Evolutionary conservation across 352 stramenopile genomes (phyloP), one percentile per base, ranked within the genome.

Genomic region (Blastocystis sp.): DNA sequence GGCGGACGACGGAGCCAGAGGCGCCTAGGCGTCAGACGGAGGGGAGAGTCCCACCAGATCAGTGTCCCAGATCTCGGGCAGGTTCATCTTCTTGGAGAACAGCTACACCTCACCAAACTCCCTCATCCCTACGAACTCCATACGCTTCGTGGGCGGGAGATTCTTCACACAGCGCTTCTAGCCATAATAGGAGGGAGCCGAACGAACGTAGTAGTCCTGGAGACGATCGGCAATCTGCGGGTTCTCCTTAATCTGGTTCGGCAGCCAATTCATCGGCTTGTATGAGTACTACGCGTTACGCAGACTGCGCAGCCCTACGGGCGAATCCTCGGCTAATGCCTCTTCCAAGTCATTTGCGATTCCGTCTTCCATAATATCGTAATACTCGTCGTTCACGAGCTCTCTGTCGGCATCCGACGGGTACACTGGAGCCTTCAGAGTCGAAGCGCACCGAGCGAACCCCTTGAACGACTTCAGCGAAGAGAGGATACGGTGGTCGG

Each of bases 1-100:
- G 69, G 62, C 69, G 69, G 34, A 23, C 9, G 2, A 79, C 69
- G 69, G 69, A 2, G 69, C 69, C 21, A 79, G 28, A 21, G 69
- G 69, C 2, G 21, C 38, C 66, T 76, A 76, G 11, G 10, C 41
- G 23, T 76, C 34, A 48, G 19, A 14, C n/a, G 53, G 40, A 23
- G 10, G 2, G 21, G 11, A 14, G 14, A 28, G 21, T 60, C 28
- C 23, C 53, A 79, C 41, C 43, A 79, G 56, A 34, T 79, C 69
- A 4, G 69, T 79, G 28, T 79, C 43, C 69, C 69, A 79, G 56
- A 79, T 79, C 69, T 79, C 69, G 2, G 69, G 69, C 11, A 79
- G 69, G 38, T 79, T 79, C 69, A 79, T 79, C 69, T 79, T 79
- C 48, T 79, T 79, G 2, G 69, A 61, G 52, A 79, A 79, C 43